Conservation (phyloP, 75 land plant species). For the Sequoia sempervirens region DNA sequence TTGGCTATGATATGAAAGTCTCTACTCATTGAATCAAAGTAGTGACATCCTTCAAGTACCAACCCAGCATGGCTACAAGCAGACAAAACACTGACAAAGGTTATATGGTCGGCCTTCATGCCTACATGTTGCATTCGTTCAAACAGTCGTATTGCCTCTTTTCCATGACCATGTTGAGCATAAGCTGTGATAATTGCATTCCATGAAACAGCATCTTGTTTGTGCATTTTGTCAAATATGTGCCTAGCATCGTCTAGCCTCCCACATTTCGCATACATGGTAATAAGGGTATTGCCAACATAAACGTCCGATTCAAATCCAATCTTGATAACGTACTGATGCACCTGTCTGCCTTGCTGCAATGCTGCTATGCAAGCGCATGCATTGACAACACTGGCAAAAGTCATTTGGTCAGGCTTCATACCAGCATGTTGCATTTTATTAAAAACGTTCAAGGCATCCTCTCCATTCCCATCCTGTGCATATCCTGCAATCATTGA, state of each 20-base stretch:
- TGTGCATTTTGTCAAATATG: constrained; percentile 4
- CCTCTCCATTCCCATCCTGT: constrained; percentile 14
- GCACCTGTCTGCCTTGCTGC: constrained; percentile 22
- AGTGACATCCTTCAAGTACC: constrained; percentile 18
- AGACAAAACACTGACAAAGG: constrained; percentile 27
- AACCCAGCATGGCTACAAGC: constrained; percentile 25
- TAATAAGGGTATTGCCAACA: constrained; percentile 14
- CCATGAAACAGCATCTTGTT: constrained; percentile 26
- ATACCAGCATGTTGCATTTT: constrained; percentile 10
- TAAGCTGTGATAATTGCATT: constrained; percentile 33
- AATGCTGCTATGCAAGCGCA: constrained; percentile 17
- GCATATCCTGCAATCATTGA: constrained; percentile 21
- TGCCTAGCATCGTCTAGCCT: constrained; percentile 3
- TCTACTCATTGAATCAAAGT: constrained; percentile 5
- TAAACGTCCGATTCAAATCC: constrained; percentile 24
- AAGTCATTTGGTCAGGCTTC: constrained; percentile 20
- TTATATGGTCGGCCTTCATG: constrained; percentile 16
- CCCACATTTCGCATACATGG: constrained; percentile 13
- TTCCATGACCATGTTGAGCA: constrained; percentile 15
- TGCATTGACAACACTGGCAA: constrained; percentile 18
- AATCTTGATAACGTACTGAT: constrained; percentile 5
- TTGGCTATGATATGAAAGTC: constrained; percentile 1
- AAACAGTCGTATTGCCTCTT: constrained; percentile 20
- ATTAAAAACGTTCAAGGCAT: constrained; percentile 14
- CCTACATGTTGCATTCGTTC: constrained; percentile 8